Conservation (phyloP, 371 early-diverging fungal species). For the Mucor irregularis region DNA sequence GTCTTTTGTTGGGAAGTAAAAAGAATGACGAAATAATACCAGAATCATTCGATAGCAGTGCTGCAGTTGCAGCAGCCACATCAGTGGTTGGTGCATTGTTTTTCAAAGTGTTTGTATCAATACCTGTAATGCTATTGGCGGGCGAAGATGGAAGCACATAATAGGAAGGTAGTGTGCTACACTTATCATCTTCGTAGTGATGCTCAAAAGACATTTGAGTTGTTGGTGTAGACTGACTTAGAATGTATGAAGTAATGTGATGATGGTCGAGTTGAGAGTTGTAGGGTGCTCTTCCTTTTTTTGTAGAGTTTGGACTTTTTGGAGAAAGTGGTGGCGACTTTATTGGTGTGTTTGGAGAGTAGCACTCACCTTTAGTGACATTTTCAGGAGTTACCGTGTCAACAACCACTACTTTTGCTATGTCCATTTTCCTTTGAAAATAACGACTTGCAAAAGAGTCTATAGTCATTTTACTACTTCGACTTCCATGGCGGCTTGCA, state of each 20-base stretch:
- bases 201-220: constrained; percentile 15
- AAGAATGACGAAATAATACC: constrained; percentile 13
- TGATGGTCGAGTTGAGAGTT: constrained; percentile 7
- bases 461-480: constrained; percentile 18
- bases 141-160: background rate
- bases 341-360: constrained; percentile 13
- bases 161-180: background rate
- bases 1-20: background rate
- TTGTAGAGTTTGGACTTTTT: background rate
- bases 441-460: constrained; percentile 20
- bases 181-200: constrained; percentile 5
- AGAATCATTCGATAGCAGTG: constrained; percentile 8
- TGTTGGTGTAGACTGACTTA: constrained; percentile 19
- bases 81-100: background rate
- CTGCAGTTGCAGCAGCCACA: constrained; percentile 11
- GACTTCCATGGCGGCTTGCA: constrained; percentile 25
- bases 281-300: background rate
- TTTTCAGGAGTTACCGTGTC: background rate
- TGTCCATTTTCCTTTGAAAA: constrained; percentile 5
- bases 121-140: constrained; percentile 4
- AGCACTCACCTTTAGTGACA: background rate
- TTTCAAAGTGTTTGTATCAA: background rate
- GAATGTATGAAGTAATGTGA: constrained; percentile 11
- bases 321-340: constrained; percentile 18
- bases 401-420: background rate